Evolutionary conservation across 2,329 filamentous ascomycete genomes (phyloP), one percentile per base, ranked within the genome.

Genomic region (Paradendryphiella salina): DNA sequence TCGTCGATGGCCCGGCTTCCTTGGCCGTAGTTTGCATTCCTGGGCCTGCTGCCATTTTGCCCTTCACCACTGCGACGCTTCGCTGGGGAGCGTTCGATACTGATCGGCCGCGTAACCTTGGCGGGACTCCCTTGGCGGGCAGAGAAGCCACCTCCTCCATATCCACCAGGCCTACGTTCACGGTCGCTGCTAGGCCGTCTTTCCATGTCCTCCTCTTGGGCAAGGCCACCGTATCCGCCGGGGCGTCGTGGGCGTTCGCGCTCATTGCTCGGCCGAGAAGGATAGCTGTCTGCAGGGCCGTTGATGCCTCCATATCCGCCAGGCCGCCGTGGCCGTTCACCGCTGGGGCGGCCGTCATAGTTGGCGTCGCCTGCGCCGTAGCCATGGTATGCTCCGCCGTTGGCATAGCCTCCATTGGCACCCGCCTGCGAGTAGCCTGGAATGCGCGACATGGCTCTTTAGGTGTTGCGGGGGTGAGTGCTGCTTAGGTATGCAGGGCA

Each of bases 1-100:
- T 83, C 82, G 63, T 78, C 76, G 36, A 77, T 75, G 52, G 76
- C 73, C 49, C 72, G 70, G 36, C 71, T 73, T 8, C 72, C 72
- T 4, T 70, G 64, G 9, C 74, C 75, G 59, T 71, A 73, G 53
- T 64, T 69, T 23, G 47, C 49, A 9, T 48, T 54, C 14, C 71
- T 64, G 42, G 68, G 73, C 15, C 70, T 65, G 45, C 51, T 56
- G 41, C 48, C 52, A 14, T 51, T 46, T 33, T 42, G 48, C 3
- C 56, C 48, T 49, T 76, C 76, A 35, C 70, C 65, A 52, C 77
- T 79, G 56, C 75, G 68, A 45, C 75, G 64, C 10, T 71, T 67
- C 36, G 72, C 75, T 34, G 67, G 68, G 42, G 68, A 69, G 49
- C 77, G 70, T 43, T 79, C 77, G 28, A 79, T 63, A 47, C 75